A percentile compares a stretch with the other conserved stretches of the same genome.
These are phyloP conservation scores for Colletotrichum sp. DNA, from an alignment of 2,329 filamentous ascomycete genomes.

Conservation along the genomic window DNA sequence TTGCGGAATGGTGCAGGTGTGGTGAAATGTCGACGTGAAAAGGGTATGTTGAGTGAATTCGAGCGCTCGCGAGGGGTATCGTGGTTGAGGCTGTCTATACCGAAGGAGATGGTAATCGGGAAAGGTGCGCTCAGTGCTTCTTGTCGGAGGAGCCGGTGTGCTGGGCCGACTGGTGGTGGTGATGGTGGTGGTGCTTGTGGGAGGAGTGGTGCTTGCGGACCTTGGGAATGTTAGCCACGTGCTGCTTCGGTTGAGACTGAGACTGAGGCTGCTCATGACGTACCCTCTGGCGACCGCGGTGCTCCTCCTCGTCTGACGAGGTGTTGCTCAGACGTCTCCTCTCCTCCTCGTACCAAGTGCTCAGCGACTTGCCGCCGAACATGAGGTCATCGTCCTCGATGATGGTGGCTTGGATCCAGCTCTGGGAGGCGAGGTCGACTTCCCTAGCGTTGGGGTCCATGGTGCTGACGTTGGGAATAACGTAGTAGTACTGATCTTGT, in stretches of 20 bases:
- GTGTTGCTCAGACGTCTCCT: slow-evolving; percentile 47
- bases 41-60: slow-evolving; percentile 16
- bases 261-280: slow-evolving; percentile 9
- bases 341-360: slow-evolving; percentile 66
- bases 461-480: slow-evolving; percentile 36
- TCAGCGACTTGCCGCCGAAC: slow-evolving; percentile 65
- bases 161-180: slow-evolving; percentile 12
- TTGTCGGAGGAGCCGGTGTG: slow-evolving; percentile 15
- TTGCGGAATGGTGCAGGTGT: not conserved
- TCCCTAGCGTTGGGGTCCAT: slow-evolving; percentile 37
- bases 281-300: slow-evolving; percentile 43
- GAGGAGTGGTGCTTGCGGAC: slow-evolving; percentile 22
- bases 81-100: slow-evolving; percentile 15
- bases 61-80: slow-evolving; percentile 18
- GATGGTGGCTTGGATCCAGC: slow-evolving; percentile 59
- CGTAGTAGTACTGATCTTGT: slow-evolving; percentile 27
- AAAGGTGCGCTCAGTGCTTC: slow-evolving; percentile 12
- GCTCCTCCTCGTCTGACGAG: slow-evolving; percentile 43
- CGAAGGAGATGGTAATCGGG: not conserved
- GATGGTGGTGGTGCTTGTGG: slow-evolving; percentile 15
- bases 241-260: not conserved
- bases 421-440: slow-evolving; percentile 36
- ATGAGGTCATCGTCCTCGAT: slow-evolving; percentile 67
- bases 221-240: slow-evolving; percentile 5
- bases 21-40: slow-evolving; percentile 7